Conservation (phyloP, 108 stramenopile genomes). For the Schizochytrium sp. region DNA sequence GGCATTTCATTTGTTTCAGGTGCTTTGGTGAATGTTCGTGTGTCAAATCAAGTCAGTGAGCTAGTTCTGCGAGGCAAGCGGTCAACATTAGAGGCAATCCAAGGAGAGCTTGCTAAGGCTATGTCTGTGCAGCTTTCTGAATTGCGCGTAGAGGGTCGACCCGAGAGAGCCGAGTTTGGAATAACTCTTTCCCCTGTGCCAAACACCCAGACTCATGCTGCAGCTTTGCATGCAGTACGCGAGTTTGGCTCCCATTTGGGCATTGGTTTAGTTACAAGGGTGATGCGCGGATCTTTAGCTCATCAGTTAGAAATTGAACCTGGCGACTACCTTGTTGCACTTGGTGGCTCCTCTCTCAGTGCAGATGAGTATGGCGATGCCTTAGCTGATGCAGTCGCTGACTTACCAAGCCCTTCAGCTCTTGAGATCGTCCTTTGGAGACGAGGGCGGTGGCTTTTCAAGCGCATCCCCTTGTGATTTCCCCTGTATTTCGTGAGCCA, state of each 20-base stretch:
- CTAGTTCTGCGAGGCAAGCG: constrained; percentile 30
- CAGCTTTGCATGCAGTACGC: not conserved
- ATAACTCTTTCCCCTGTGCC: constrained; percentile 7
- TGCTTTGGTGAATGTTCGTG: not conserved
- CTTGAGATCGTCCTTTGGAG: constrained; percentile 24
- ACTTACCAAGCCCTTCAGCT: not conserved
- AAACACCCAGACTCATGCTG: not conserved
- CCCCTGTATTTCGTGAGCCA: too few species aligned
- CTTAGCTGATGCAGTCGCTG: constrained; percentile 6
- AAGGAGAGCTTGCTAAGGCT: not conserved
- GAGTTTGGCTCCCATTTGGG: not conserved
- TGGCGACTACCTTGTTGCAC: constrained; percentile 46
- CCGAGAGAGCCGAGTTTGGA: not conserved
- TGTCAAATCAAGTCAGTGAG: not conserved
- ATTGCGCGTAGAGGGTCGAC: not conserved
- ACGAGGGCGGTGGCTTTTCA: constrained; percentile 16
- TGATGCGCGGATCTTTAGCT: not conserved
- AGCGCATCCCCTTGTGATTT: not conserved
- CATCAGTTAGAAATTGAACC: not conserved
- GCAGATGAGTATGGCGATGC: constrained; percentile 50
- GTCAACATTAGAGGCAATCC: not conserved
- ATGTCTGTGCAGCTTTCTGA: constrained; percentile 8
- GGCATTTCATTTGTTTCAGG: not conserved
- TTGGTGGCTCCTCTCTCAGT: constrained; percentile 35
- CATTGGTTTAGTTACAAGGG: not conserved